Base-by-base conservation (phyloP, 495 filamentous ascomycete species). In the Hyaloscypha finlandica region DNA sequence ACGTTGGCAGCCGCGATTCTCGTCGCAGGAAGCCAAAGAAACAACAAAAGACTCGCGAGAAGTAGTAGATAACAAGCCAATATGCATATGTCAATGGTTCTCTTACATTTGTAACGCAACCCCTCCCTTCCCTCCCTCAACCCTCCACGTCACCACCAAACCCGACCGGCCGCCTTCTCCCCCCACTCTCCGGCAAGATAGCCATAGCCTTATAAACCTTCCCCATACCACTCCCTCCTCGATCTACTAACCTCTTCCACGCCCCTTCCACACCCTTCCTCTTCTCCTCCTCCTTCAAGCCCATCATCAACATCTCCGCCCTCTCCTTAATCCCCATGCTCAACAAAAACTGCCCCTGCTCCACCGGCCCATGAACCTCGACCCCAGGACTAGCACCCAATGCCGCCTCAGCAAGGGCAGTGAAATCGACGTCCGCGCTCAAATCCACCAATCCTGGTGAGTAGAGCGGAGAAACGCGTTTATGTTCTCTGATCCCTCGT, bases 121-220 rank as follows among this genome's bases (percentile, higher is more conserved):
- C 20, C n/a, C 8, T 8, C 4, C 4, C 39, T 32, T 20, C 32
- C 12, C 32, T 16, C 19, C 20, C 31, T 70, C 31, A 70, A 56
- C 29, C 32, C 4, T 42, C 20, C 37, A 96, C 83, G 74, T 86
- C 84, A 19, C 94, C 94, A 0, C 94, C 95, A 83, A 99, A 97
- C 29, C 95, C 95, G 69, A 97, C 92, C 9, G 95, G 95, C 45
- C 88, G 82, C 68, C 89, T 81, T 74, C 77, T 79, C 4, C 92
- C 93, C 22, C 81, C 85, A 69, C 88, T 88, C 77, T 92, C 90
- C 0, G 95, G 95, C 71, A 98, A 78, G 69, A 99, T 91, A 33
- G 94, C 89, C 85, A 99, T 83, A 9, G 86, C 93, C 81, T 97
- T 97, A 73, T 99, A 99, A 56, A 97, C 77, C 80, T 88, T 90